Conservation (phyloP, 257 asterid species). For the Echites panduratus region DNA sequence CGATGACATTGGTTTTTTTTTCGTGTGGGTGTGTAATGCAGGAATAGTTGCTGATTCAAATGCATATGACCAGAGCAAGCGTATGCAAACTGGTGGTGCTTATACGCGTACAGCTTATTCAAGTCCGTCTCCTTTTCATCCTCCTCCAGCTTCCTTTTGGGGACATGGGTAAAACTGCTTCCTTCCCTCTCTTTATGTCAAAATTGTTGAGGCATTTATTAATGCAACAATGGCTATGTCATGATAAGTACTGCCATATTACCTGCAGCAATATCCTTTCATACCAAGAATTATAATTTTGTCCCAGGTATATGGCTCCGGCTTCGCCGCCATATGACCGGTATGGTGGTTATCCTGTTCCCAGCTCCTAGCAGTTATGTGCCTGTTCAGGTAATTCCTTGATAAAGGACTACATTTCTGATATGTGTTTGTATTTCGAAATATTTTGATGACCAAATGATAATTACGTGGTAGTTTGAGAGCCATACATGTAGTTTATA, state of each 20-base stretch:
- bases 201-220: not conserved
- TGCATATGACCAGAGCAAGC: constrained; percentile 90
- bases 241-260: not conserved
- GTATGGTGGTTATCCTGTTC: constrained; percentile 82
- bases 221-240: not conserved
- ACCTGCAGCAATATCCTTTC: not conserved
- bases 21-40: constrained; percentile 19
- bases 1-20: constrained; percentile 1
- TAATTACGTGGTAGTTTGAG: not conserved
- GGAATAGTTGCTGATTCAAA: constrained; percentile 80
- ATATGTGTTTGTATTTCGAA: constrained; percentile 1
- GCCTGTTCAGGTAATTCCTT: constrained; percentile 71
- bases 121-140: constrained; percentile 90
- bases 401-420: not conserved
- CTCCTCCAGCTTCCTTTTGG: constrained; percentile 94
- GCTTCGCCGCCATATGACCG: constrained; percentile 96
- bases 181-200: not conserved
- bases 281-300: not conserved
- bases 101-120: constrained; percentile 77
- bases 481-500: not conserved
- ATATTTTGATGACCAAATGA: not conserved
- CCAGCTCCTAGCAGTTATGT: constrained; percentile 91
- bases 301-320: constrained; percentile 78
- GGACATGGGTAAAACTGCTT: constrained; percentile 61
- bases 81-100: constrained; percentile 93